These are phyloP conservation scores for Hyphodiscus sp. DNA, from an alignment of 2,329 filamentous ascomycete genomes.

Conservation along the genomic window DNA sequence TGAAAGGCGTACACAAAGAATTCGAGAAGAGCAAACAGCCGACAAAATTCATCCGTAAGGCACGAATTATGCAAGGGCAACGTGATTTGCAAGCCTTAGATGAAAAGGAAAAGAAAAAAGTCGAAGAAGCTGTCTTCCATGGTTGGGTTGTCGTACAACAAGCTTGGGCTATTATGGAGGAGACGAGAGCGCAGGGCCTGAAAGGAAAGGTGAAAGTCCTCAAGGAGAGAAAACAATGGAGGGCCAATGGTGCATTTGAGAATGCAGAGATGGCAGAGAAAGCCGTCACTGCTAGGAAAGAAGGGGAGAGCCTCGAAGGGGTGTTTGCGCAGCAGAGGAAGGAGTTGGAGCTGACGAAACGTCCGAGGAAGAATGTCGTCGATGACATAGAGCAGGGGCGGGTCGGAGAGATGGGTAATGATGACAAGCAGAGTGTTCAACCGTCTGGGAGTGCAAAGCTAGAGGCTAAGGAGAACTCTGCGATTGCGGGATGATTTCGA, in stretches of 20 bases:
- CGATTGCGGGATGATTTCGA: too few species aligned
- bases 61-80: conserved; percentile 53
- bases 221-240: conserved; percentile 35
- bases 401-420: not conserved
- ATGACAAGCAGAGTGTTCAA: too few species aligned
- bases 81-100: conserved; percentile 35
- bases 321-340: conserved; percentile 21
- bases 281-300: conserved; percentile 39
- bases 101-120: conserved; percentile 27
- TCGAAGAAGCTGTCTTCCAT: conserved; percentile 30
- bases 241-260: conserved; percentile 38
- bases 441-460: too few species aligned
- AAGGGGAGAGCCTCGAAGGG: conserved; percentile 36
- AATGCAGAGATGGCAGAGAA: conserved; percentile 41
- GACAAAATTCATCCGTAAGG: conserved; percentile 46
- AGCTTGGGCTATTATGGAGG: conserved; percentile 35
- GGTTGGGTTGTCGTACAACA: conserved; percentile 39
- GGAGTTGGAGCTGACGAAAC: conserved; percentile 14
- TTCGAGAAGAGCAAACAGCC: conserved; percentile 55
- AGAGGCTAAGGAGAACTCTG: too few species aligned
- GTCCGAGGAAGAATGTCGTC: conserved; percentile 13
- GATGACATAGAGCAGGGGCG: conserved; percentile 12
- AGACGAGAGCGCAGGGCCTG: conserved; percentile 23
- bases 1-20: conserved; percentile 59
- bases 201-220: conserved; percentile 30